A percentile compares a stretch with the other conserved stretches of the same genome.
Evolutionary conservation across 75 land plant genomes (phyloP).

Genomic region (Pinus taeda): DNA sequence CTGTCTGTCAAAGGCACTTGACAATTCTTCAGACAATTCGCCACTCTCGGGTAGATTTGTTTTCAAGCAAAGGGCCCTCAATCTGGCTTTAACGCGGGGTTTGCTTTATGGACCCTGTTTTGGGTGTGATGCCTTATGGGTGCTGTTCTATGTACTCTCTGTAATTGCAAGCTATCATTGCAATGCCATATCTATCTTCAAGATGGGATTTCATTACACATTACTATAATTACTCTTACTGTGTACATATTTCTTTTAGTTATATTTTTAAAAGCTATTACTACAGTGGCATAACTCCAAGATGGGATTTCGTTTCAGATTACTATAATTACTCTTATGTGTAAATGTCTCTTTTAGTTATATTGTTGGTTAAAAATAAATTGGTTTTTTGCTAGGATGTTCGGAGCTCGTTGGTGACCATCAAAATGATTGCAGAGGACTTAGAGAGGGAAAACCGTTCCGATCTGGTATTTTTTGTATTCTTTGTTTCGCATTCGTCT

Average conservation of each 20-base stretch:
- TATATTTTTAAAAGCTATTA: background rate
- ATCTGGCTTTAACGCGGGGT: too few species aligned
- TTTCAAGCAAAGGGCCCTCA: background rate
- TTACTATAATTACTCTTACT: too few species aligned
- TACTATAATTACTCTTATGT: too few species aligned
- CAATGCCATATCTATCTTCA: too few species aligned
- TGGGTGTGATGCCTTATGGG: too few species aligned
- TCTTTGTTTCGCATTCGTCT: background rate
- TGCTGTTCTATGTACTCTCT: too few species aligned
- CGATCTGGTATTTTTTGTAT: constrained; percentile 30
- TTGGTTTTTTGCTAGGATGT: constrained; percentile 38
- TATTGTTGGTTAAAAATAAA: background rate
- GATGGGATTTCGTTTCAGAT: too few species aligned
- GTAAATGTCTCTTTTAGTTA: background rate
- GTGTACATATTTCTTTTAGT: background rate
- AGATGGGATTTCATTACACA: too few species aligned
- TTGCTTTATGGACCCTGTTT: too few species aligned
- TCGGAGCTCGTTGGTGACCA: constrained; percentile 29
- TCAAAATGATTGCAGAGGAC: constrained; percentile 69
- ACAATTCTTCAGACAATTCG: background rate
- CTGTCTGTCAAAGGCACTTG: background rate
- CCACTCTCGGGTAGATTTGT: background rate
- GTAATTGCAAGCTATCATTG: background rate
- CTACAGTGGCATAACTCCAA: too few species aligned
- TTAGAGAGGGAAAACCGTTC: constrained; percentile 53